Evolutionary conservation across 2,329 filamentous ascomycete species (phyloP).

Genomic region (Trichoderma sp.): DNA sequence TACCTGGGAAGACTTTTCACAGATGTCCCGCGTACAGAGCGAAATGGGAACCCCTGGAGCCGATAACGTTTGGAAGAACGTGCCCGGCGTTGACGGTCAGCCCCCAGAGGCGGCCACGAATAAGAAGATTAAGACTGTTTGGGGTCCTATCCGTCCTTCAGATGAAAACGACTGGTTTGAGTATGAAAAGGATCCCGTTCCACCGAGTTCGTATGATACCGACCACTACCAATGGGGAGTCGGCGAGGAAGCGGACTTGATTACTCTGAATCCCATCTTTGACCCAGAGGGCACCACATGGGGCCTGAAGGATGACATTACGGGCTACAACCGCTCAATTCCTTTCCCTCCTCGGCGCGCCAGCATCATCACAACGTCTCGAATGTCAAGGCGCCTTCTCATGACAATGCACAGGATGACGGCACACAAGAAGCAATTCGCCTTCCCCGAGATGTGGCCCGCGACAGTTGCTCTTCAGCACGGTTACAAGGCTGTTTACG

Average conservation of each 20-base stretch:
- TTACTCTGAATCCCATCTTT: constrained; percentile 89
- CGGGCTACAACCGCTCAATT: constrained; percentile 70
- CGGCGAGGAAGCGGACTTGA: constrained; percentile 86
- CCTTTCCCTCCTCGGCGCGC: constrained; percentile 69
- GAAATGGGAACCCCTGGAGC: constrained; percentile 66
- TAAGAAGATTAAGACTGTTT: constrained; percentile 65
- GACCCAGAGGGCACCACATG: constrained; percentile 86
- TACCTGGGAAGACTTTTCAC: constrained; percentile 75
- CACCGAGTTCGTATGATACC: constrained; percentile 70
- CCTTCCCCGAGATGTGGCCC: constrained; percentile 97
- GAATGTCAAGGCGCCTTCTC: constrained; percentile 78
- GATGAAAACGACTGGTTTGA: constrained; percentile 72
- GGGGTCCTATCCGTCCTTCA: constrained; percentile 77
- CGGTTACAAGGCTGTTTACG: constrained; percentile 89
- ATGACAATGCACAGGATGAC: constrained; percentile 91
- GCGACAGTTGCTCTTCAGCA: constrained; percentile 85
- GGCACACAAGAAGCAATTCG: constrained; percentile 78
- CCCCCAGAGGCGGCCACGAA: constrained; percentile 38
- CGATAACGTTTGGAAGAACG: constrained; percentile 66
- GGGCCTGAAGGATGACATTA: constrained; percentile 80
- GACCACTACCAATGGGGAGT: constrained; percentile 87
- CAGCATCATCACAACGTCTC: constrained; percentile 84
- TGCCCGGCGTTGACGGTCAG: constrained; percentile 46
- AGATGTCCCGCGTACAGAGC: constrained; percentile 72
- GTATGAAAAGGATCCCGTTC: constrained; percentile 69